phyloP scores from a whole-genome alignment of 306 rosid genomes.

The Canavalia gladiata region DNA sequence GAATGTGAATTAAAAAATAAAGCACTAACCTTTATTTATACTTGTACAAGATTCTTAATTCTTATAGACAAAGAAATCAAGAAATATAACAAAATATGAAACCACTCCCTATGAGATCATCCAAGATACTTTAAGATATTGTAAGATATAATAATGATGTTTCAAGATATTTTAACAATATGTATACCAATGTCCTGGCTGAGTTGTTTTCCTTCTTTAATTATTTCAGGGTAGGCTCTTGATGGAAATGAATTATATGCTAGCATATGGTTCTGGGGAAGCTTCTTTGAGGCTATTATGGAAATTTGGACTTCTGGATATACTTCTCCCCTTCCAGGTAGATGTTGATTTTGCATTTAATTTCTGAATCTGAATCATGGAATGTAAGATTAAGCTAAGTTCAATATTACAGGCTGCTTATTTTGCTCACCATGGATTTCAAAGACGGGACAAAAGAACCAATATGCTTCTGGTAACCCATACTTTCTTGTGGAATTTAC shows the following conservation, averaged over 20 bases:
- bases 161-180: not conserved
- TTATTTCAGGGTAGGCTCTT: slow-evolving; percentile 77
- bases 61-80: not conserved
- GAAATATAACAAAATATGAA: not conserved
- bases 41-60: not conserved
- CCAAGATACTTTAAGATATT: not conserved
- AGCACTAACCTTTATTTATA: not conserved
- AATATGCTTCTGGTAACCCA: slow-evolving; percentile 89
- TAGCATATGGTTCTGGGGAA: slow-evolving; percentile 91
- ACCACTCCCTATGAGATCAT: not conserved
- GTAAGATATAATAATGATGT: not conserved
- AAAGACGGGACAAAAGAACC: slow-evolving; percentile 80
- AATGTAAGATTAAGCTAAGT: slow-evolving; percentile 37
- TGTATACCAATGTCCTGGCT: slow-evolving; percentile 35
- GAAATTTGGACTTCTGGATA: slow-evolving; percentile 86
- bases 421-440: slow-evolving; percentile 73
- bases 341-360: slow-evolving; percentile 16
- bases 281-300: slow-evolving; percentile 84
- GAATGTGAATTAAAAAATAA: not conserved
- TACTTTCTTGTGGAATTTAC: slow-evolving; percentile 35
- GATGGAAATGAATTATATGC: slow-evolving; percentile 90
- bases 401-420: slow-evolving; percentile 80
- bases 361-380: slow-evolving; percentile 36
- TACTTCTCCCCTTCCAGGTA: slow-evolving; percentile 88
- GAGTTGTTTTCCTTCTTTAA: slow-evolving; percentile 37